phyloP scores from a whole-genome alignment of 2,329 filamentous ascomycete genomes.

The Biscogniauxia marginata region DNA sequence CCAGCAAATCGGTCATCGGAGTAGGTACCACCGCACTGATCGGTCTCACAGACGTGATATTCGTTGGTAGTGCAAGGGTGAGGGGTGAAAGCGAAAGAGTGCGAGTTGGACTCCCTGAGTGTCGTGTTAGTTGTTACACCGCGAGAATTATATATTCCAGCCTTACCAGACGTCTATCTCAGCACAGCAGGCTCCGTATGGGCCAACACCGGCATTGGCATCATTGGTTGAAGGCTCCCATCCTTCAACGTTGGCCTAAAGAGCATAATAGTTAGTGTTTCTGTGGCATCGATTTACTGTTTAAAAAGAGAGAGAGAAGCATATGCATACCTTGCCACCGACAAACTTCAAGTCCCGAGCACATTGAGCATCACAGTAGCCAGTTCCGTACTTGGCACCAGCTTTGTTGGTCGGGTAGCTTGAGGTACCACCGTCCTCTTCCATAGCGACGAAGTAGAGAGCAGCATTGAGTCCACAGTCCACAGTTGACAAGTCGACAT shows the following conservation, averaged over 20 bases:
- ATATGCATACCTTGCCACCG: slow-evolving; percentile 38
- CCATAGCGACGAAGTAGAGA: slow-evolving; percentile 58
- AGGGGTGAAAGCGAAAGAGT: slow-evolving; percentile 60
- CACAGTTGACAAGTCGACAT: slow-evolving; percentile 61
- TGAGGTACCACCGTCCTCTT: slow-evolving; percentile 50
- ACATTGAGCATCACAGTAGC: slow-evolving; percentile 54
- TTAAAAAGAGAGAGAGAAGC: background rate
- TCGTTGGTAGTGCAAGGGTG: slow-evolving; percentile 55
- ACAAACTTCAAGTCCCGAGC: slow-evolving; percentile 52
- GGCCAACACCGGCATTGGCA: slow-evolving; percentile 48
- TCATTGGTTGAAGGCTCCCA: slow-evolving; percentile 50
- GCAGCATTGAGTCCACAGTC: slow-evolving; percentile 64
- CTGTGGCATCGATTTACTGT: background rate
- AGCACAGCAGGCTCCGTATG: slow-evolving; percentile 54
- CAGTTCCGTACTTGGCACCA: slow-evolving; percentile 50
- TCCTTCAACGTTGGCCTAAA: slow-evolving; percentile 45
- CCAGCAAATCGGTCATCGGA: slow-evolving; percentile 53
- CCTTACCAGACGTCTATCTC: slow-evolving; percentile 59
- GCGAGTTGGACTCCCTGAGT: slow-evolving; percentile 53
- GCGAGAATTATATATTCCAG: background rate
- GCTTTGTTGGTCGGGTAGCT: slow-evolving; percentile 47
- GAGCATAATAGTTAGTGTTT: slow-evolving; percentile 4
- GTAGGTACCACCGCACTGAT: slow-evolving; percentile 48
- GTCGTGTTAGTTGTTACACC: slow-evolving; percentile 8
- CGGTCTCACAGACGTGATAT: slow-evolving; percentile 47